Percentiles rank a stretch among this genome's conserved stretches.
Conservation (phyloP, 2,329 filamentous ascomycete genomes). For the Aspergillus amoenus region DNA sequence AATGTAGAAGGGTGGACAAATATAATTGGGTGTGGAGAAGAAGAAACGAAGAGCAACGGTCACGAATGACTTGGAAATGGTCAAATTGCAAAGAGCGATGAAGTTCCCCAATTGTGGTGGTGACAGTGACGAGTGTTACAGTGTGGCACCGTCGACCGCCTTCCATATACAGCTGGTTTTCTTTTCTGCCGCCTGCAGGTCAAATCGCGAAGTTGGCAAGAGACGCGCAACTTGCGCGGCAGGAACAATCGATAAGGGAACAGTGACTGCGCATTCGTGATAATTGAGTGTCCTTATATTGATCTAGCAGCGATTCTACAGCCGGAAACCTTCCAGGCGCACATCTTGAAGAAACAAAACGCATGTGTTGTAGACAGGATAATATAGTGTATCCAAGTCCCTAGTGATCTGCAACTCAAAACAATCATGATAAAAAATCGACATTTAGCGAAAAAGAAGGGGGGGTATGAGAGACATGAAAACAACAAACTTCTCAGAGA, state of each 20-base stretch:
- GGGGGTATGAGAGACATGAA: constrained; percentile 22
- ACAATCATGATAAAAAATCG: constrained; percentile 5
- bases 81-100: constrained; percentile 6
- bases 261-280: not conserved
- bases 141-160: constrained; percentile 16
- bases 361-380: not conserved
- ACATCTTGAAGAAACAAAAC: not conserved
- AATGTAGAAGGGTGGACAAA: constrained; percentile 2
- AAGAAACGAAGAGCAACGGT: constrained; percentile 12
- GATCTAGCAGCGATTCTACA: not conserved
- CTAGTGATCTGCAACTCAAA: not conserved
- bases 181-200: not conserved
- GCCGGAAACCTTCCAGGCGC: not conserved
- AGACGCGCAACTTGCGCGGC: not conserved
- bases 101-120: constrained; percentile 5
- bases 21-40: constrained; percentile 8
- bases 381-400: not conserved
- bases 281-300: not conserved
- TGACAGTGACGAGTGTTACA: constrained; percentile 1
- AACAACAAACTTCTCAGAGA: constrained; percentile 15
- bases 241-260: not conserved
- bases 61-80: constrained; percentile 14
- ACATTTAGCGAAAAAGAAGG: constrained; percentile 12
- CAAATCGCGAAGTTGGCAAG: not conserved
- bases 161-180: constrained; percentile 1